A percentile compares a stretch with the other conserved stretches of the same genome.
Evolutionary conservation across 2,329 filamentous ascomycete genomes (phyloP).

Genomic region (Colletotrichum tamarilloi): DNA sequence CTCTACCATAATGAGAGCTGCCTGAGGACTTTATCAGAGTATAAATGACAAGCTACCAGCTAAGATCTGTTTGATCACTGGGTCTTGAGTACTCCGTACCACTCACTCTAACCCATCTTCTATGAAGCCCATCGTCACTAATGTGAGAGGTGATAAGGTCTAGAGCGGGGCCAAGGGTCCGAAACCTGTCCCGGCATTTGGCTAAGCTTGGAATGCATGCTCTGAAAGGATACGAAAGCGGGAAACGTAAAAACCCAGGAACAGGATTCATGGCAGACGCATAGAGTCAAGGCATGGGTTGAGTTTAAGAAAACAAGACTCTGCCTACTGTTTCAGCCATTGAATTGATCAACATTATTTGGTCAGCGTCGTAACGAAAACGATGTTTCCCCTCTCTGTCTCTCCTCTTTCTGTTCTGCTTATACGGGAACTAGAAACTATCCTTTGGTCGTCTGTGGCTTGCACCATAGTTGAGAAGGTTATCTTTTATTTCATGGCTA

Average conservation of each 20-base stretch:
- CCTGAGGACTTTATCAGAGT: too few species aligned
- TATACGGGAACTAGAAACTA: too few species aligned
- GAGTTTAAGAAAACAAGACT: constrained; percentile 1
- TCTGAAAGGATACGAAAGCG: neutral
- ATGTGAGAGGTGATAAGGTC: neutral
- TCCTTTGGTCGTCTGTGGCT: too few species aligned
- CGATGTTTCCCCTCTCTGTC: neutral
- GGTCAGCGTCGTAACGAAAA: neutral
- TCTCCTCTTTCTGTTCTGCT: neutral
- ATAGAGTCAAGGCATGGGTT: constrained; percentile 25
- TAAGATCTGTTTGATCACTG: too few species aligned
- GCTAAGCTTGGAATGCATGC: neutral
- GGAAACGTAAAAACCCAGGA: neutral
- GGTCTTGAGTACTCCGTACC: too few species aligned
- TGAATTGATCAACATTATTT: neutral
- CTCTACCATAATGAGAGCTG: too few species aligned
- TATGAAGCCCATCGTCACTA: neutral
- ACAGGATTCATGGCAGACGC: neutral
- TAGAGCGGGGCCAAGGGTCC: too few species aligned
- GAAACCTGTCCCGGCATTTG: neutral
- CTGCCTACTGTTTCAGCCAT: constrained; percentile 14
- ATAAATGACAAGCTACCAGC: too few species aligned
- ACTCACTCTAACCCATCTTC: too few species aligned
- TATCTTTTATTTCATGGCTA: neutral
- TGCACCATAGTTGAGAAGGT: too few species aligned